A percentile compares a stretch with the other conserved stretches of the same genome.
Evolutionary conservation across 306 rosid species (phyloP).

Genomic region (Sicyos baderoa): DNA sequence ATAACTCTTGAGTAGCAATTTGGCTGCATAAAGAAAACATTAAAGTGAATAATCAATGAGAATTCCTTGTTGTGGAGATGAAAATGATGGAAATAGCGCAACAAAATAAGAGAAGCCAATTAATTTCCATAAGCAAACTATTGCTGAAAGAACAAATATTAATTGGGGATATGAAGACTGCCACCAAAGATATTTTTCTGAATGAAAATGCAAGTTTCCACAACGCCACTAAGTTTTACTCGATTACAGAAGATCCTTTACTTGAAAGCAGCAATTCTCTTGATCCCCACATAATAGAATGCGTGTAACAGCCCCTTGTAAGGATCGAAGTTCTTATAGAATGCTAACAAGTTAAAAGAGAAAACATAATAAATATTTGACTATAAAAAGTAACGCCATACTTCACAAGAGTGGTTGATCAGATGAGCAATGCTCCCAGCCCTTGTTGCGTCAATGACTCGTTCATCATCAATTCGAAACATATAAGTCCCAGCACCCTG

Average conservation of each 20-base stretch:
- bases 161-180: not conserved
- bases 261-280: slow-evolving; percentile 6
- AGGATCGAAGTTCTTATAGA: not conserved
- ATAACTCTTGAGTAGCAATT: slow-evolving; percentile 98
- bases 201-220: not conserved
- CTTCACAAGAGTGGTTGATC: slow-evolving; percentile 96
- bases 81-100: not conserved
- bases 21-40: slow-evolving; percentile 56
- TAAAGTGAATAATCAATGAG: slow-evolving; percentile 19
- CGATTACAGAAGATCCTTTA: not conserved
- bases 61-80: not conserved
- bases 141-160: not conserved
- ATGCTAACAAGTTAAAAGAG: not conserved
- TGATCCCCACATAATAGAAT: not conserved
- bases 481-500: slow-evolving; percentile 99
- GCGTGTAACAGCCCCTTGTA: too few species aligned
- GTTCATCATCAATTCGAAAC: slow-evolving; percentile 92
- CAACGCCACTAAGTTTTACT: not conserved
- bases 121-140: not conserved
- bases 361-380: not conserved
- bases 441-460: slow-evolving; percentile 96
- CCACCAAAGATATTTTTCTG: not conserved
- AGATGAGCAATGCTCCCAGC: slow-evolving; percentile 99
- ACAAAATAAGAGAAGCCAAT: not conserved
- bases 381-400: slow-evolving; percentile 30